phyloP scores from a whole-genome alignment of 1,139 yeast species.

The Oligophagozyma castellii region DNA sequence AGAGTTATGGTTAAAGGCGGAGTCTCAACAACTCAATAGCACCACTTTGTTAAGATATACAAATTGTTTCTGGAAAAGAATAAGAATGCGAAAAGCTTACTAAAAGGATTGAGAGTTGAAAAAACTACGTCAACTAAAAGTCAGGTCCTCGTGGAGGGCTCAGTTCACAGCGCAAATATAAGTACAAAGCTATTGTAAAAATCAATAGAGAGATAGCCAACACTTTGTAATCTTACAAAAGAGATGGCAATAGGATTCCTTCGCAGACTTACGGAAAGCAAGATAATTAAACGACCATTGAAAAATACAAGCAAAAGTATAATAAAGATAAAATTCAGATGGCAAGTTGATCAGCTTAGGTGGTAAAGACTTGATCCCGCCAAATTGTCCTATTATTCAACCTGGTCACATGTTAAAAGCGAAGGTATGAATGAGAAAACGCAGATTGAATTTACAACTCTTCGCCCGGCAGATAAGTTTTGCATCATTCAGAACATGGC shows the following conservation, averaged over 20 bases:
- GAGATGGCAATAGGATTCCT: no score
- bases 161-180: not conserved
- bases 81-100: not conserved
- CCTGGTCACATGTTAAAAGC: slow-evolving; percentile 16
- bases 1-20: not conserved
- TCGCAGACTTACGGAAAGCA: no score
- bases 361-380: slow-evolving; percentile 11
- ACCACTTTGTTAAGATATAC: no score
- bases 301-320: slow-evolving; percentile 9
- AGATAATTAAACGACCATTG: slow-evolving; percentile 6
- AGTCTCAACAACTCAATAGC: not conserved
- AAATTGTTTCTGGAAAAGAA: not conserved
- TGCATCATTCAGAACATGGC: slow-evolving; percentile 9
- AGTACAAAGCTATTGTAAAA: not conserved
- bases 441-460: slow-evolving; percentile 11
- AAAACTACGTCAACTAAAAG: not conserved
- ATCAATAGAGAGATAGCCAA: not conserved
- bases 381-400: slow-evolving; percentile 12
- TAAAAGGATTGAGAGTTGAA: not conserved
- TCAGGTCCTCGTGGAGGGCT: not conserved
- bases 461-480: slow-evolving; percentile 13
- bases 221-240: not conserved
- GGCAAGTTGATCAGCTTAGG: slow-evolving; percentile 10
- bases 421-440: slow-evolving; percentile 6
- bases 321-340: slow-evolving; percentile 11